A percentile compares a stretch with the other conserved stretches of the same genome.
Conservation (phyloP, 1,284 basidiomycete species). For the Austroboletus rostrupii region DNA sequence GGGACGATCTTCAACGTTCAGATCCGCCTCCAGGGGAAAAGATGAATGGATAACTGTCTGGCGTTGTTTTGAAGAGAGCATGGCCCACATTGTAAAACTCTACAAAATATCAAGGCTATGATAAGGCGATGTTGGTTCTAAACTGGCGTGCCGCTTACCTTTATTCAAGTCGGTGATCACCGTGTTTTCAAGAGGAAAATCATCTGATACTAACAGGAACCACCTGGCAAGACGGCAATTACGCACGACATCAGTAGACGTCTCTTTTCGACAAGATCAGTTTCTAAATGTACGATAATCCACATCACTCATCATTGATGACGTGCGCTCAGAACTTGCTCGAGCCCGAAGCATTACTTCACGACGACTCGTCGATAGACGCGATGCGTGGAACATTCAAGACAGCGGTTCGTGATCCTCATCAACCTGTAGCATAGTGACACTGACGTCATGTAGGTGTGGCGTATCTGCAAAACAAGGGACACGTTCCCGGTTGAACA, state of each 20-base stretch:
- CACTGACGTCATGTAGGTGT: conserved; percentile 16
- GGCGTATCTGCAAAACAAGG: conserved; percentile 16
- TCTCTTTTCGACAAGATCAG: conserved; percentile 16
- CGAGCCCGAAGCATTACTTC: conserved; percentile 13
- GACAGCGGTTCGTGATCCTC: conserved; percentile 11
- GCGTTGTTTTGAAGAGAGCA: conserved; percentile 33
- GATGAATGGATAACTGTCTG: conserved; percentile 28
- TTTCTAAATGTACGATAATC: background rate
- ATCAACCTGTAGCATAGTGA: too few relatives aligned
- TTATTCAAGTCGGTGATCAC: conserved; percentile 20
- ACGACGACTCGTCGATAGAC: conserved; percentile 10
- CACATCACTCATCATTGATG: too few relatives aligned
- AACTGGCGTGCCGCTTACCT: conserved; percentile 5
- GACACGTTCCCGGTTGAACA: conserved; percentile 7
- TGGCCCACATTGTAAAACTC: conserved; percentile 33
- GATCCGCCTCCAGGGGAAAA: conserved; percentile 35
- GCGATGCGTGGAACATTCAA: conserved; percentile 14
- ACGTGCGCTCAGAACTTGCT: conserved; percentile 9
- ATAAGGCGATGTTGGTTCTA: background rate
- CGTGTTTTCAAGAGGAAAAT: conserved; percentile 23
- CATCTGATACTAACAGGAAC: conserved; percentile 24
- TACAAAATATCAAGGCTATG: conserved; percentile 5
- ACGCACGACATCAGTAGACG: conserved; percentile 23
- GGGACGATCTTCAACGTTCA: conserved; percentile 25
- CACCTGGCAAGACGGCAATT: conserved; percentile 22